Evolutionary conservation across 2,329 filamentous ascomycete genomes (phyloP).

Genomic region (Claviceps pazoutovae): DNA sequence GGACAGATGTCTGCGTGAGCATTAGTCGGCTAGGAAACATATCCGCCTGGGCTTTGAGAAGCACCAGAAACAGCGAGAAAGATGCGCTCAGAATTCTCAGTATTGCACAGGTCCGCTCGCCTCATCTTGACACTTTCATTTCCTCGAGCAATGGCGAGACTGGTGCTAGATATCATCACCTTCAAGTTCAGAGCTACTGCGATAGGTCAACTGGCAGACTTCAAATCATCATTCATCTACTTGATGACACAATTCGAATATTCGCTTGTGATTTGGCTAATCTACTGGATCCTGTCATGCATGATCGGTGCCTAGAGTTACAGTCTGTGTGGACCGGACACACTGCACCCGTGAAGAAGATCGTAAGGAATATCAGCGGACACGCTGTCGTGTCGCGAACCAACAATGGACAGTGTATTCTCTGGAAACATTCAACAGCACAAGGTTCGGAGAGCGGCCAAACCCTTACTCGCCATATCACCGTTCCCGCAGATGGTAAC

Average conservation of each 20-base stretch:
- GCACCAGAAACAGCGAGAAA: conserved; percentile 57
- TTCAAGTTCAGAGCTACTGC: conserved; percentile 62
- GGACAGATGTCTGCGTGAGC: conserved; percentile 75
- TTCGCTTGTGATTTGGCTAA: conserved; percentile 66
- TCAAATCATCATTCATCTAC: conserved; percentile 66
- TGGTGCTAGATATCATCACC: conserved; percentile 26
- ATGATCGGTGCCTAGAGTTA: conserved; percentile 44
- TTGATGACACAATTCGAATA: conserved; percentile 73
- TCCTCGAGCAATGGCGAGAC: conserved; percentile 14
- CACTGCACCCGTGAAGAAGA: conserved; percentile 65
- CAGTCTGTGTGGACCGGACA: conserved; percentile 73
- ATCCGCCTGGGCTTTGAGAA: conserved; percentile 87
- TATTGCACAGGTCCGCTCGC: conserved; percentile 60
- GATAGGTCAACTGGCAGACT: conserved; percentile 49
- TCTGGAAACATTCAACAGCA: conserved; percentile 54
- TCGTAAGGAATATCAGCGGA: conserved; percentile 73
- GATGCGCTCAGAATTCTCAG: conserved; percentile 65
- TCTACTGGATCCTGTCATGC: conserved; percentile 60
- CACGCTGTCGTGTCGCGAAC: conserved; percentile 71
- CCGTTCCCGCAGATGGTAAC: conserved; percentile 51
- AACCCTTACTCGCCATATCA: conserved; percentile 49
- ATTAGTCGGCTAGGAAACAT: conserved; percentile 74
- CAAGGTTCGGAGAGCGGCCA: conserved; percentile 24
- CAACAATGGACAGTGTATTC: conserved; percentile 59
- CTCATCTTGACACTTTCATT: conserved; percentile 34